A percentile compares a stretch with the other conserved stretches of the same genome.
Conservation (phyloP, 2,329 filamentous ascomycete genomes). For the Cladosporium austrohemisphaericum region DNA sequence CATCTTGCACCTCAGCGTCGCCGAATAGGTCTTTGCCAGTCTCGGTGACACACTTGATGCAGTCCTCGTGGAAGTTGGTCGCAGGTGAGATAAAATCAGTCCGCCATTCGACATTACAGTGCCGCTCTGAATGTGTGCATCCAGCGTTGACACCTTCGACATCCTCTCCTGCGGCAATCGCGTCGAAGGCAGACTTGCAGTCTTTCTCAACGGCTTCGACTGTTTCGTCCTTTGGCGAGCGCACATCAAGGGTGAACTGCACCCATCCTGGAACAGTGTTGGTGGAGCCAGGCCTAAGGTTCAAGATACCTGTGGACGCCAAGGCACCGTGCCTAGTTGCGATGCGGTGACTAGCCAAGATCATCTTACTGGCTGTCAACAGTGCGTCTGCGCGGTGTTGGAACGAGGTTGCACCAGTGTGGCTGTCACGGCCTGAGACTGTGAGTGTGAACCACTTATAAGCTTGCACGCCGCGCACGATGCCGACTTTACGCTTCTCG, state of each 20-base stretch:
- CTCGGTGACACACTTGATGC: conserved; percentile 61
- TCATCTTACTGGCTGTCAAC: conserved; percentile 64
- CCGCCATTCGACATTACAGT: conserved; percentile 54
- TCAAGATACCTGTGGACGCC: conserved; percentile 67
- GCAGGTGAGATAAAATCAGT: conserved; percentile 61
- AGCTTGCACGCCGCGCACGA: conserved; percentile 70
- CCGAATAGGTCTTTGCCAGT: conserved; percentile 55
- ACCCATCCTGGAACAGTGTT: conserved; percentile 71
- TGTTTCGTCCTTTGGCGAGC: conserved; percentile 54
- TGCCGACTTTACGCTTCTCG: conserved; percentile 59
- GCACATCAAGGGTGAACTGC: conserved; percentile 65
- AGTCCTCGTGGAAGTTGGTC: conserved; percentile 63
- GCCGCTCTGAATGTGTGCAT: conserved; percentile 30
- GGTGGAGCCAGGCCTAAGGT: conserved; percentile 62
- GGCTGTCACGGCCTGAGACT: conserved; percentile 63
- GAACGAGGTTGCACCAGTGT: conserved; percentile 72
- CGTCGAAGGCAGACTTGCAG: conserved; percentile 56
- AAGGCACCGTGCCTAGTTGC: conserved; percentile 59
- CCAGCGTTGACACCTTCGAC: conserved; percentile 45
- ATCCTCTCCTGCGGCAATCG: conserved; percentile 56
- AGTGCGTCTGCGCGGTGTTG: conserved; percentile 64
- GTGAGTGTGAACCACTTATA: conserved; percentile 71
- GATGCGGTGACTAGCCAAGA: conserved; percentile 61
- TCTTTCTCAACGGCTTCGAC: conserved; percentile 57
- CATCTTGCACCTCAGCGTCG: conserved; percentile 39